Conservation (phyloP, 257 asterid species). For the Solanum tarijense region DNA sequence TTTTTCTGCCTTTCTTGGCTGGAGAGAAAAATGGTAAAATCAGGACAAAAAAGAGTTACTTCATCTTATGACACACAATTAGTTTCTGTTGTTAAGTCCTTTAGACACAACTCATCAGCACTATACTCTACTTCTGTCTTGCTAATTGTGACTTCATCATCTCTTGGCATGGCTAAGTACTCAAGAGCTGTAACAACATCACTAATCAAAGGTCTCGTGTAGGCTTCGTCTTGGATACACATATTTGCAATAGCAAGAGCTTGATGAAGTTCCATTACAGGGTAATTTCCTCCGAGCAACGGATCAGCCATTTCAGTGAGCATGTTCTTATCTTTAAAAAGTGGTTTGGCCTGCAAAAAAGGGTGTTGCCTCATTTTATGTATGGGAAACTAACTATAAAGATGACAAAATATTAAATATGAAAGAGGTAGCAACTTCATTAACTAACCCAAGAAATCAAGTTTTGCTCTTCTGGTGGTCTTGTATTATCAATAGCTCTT, state of each 20-base stretch:
- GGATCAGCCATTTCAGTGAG: slow-evolving; percentile 29
- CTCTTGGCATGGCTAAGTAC: slow-evolving; percentile 14
- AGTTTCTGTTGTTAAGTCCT: neutral
- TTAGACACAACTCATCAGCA: neutral
- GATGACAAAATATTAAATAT: neutral
- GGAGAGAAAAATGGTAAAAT: neutral
- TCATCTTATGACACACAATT: neutral
- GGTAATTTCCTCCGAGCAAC: slow-evolving; percentile 25
- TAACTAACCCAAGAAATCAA: slow-evolving; percentile 33
- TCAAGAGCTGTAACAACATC: slow-evolving; percentile 41
- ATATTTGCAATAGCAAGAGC: slow-evolving; percentile 35
- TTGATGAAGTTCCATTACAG: slow-evolving; percentile 20
- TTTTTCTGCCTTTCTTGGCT: neutral
- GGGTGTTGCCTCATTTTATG: neutral
- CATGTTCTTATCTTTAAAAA: slow-evolving; percentile 21
- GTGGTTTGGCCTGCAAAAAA: slow-evolving; percentile 29
- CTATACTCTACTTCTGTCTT: slow-evolving; percentile 5
- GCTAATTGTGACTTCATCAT: slow-evolving; percentile 5
- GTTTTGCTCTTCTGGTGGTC: slow-evolving; percentile 25
- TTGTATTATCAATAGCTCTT: slow-evolving; percentile 35
- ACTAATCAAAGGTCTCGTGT: slow-evolving; percentile 28
- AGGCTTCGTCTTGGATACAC: slow-evolving; percentile 43
- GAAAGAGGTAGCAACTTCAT: neutral
- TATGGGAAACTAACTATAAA: neutral
- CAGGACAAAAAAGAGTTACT: neutral